Evolutionary conservation across 805 yeast species (phyloP), one percentile per base, ranked within the genome.

Genomic region (Kuraishia borneana): DNA sequence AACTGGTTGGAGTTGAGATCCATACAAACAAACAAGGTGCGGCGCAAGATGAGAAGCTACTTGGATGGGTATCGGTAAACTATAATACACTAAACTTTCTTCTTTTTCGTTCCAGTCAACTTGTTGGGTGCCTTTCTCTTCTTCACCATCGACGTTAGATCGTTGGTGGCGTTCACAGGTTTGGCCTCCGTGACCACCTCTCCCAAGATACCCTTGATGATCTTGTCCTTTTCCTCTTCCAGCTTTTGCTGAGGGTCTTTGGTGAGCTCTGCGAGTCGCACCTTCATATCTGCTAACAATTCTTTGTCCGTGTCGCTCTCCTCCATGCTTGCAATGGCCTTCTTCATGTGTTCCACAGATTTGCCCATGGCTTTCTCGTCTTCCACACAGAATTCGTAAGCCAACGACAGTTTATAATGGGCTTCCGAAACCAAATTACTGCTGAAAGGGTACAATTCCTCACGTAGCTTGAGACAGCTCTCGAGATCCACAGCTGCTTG

Each of bases 341-440:
- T 40, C 36, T 47, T 53, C 65, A 38, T 67, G 47, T 40, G 62
- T 46, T 43, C 41, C 17, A 70, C 65, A 4, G 94, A 81, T 37
- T 58, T 53, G 6, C 53, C 48, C 35, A 70, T 67, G 45, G 67
- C 59, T 0, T 45, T 43, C 0, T 65, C 63, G 42, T 68, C 68
- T 30, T 71, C 82, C n/a, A 65, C 64, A 37, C 70, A 60, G 44
- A 82, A 79, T 46, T 87, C 96, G 37, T 72, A 60, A 0, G 95
- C 92, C 33, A 85, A 60, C 0, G 94, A 79, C 26, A 83, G 61
- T 54, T 83, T 83, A 60, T 77, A 87, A 53, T 82, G 82, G 0
- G 85, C 76, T 52, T 85, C 95, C 13, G 88, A 76, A 7, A 83
- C 62, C 30, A 76, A 55, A 2, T 80, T 62, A 2, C 82, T 68